phyloP scores from a whole-genome alignment of 2,329 filamentous ascomycete genomes.

The Huntiella abstrusa region DNA sequence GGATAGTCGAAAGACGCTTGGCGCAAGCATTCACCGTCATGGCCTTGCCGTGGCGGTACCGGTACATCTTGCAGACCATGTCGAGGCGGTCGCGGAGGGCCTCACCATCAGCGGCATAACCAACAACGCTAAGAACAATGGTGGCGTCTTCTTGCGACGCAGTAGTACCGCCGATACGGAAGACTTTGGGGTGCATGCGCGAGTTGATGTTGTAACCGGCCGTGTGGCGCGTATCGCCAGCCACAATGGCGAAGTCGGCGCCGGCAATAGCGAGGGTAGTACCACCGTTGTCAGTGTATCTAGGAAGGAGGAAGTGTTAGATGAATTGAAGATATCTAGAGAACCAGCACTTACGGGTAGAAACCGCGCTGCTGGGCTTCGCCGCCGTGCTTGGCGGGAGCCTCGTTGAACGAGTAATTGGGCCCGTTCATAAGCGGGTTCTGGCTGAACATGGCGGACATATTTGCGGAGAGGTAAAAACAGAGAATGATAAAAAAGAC shows the following conservation, averaged over 20 bases:
- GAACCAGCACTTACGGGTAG: slow-evolving; percentile 52
- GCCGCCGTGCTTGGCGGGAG: slow-evolving; percentile 31
- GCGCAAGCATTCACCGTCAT: slow-evolving; percentile 92
- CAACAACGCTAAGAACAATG: slow-evolving; percentile 82
- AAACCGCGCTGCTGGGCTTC: slow-evolving; percentile 60
- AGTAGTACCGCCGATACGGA: slow-evolving; percentile 85
- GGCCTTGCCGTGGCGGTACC: slow-evolving; percentile 90
- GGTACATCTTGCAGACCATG: slow-evolving; percentile 95
- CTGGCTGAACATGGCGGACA: slow-evolving; percentile 52
- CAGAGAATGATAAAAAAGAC: too few relatives aligned
- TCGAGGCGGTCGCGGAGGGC: slow-evolving; percentile 88
- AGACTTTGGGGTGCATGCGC: slow-evolving; percentile 85
- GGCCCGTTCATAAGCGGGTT: slow-evolving; percentile 50
- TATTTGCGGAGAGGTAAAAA: slow-evolving; percentile 18
- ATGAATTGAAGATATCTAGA: background rate
- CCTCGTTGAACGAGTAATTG: slow-evolving; percentile 49
- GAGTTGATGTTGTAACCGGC: slow-evolving; percentile 99
- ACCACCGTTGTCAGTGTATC: slow-evolving; percentile 95
- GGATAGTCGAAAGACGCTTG: slow-evolving; percentile 81
- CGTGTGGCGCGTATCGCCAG: slow-evolving; percentile 89
- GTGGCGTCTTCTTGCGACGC: slow-evolving; percentile 68
- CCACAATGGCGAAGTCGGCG: slow-evolving; percentile 85
- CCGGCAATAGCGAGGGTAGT: slow-evolving; percentile 91
- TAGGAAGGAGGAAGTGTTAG: slow-evolving; percentile 19
- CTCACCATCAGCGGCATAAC: slow-evolving; percentile 86